Evolutionary conservation across 164 flowering plant genomes (phyloP).

Genomic region (Paratinospora sagittata): DNA sequence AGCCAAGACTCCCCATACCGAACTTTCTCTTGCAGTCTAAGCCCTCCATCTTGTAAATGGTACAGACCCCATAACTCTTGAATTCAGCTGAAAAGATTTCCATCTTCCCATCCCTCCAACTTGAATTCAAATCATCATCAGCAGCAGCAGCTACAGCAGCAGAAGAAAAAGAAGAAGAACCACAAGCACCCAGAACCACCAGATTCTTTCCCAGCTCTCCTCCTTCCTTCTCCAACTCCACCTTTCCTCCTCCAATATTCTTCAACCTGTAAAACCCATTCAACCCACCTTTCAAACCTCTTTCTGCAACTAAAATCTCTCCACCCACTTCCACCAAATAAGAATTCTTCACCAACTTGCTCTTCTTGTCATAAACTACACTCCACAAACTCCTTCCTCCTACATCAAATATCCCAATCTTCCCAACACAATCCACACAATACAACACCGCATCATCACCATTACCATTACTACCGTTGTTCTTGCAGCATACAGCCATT

Average conservation of each 20-base stretch:
- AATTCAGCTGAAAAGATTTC: not conserved
- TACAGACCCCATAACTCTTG: not conserved
- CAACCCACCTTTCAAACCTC: not conserved
- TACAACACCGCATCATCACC: not conserved
- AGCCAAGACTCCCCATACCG: not conserved
- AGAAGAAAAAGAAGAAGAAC: constrained; percentile 1
- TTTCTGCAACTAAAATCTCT: constrained; percentile 1
- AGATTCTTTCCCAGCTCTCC: not conserved
- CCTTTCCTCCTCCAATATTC: not conserved
- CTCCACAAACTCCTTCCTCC: not conserved
- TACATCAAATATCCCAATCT: not conserved
- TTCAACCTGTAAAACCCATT: not conserved
- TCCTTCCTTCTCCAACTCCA: not conserved
- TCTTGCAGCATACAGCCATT: not conserved
- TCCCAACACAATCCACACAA: not conserved
- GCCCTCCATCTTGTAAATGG: not conserved
- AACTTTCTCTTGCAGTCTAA: not conserved
- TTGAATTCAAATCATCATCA: too few species aligned
- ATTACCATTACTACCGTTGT: not conserved
- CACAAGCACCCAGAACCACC: constrained; percentile 4
- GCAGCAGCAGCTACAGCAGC: too few species aligned
- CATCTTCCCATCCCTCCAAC: not conserved
- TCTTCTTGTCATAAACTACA: not conserved
- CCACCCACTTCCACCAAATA: constrained; percentile 9
- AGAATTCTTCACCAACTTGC: not conserved